Evolutionary conservation across 768 basidiomycete genomes (phyloP).

Genomic region (Asterophora parasitica): DNA sequence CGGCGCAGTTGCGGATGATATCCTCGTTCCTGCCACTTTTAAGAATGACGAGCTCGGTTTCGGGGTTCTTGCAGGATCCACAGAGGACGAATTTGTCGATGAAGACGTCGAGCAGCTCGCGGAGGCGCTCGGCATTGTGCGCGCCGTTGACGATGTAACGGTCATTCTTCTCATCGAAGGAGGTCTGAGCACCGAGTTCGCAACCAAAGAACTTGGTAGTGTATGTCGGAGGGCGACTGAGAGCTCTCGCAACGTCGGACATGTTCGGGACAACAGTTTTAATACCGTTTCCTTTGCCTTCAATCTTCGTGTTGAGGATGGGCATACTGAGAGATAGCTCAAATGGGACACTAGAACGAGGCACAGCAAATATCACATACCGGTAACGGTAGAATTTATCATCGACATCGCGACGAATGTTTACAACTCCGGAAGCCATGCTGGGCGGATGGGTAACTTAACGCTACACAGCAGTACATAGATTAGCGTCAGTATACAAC

Average conservation of each 20-base stretch:
- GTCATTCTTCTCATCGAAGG: constrained; percentile 94
- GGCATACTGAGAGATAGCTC: constrained; percentile 68
- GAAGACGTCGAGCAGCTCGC: constrained; percentile 93
- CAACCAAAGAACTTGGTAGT: constrained; percentile 99
- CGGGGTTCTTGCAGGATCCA: constrained; percentile 97
- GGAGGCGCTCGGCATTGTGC: constrained; percentile 85
- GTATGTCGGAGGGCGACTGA: constrained; percentile 92
- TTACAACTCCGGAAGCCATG: constrained; percentile 87
- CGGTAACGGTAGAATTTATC: constrained; percentile 96
- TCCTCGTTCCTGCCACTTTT: constrained; percentile 77
- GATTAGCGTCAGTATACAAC: background rate
- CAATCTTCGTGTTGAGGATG: constrained; percentile 88
- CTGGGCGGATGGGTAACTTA: constrained; percentile 55
- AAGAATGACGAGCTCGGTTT: constrained; percentile 91
- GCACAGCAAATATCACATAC: constrained; percentile 31
- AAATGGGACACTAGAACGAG: background rate
- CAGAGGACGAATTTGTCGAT: constrained; percentile 99
- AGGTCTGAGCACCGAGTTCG: constrained; percentile 96
- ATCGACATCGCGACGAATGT: constrained; percentile 94
- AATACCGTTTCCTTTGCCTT: constrained; percentile 99
- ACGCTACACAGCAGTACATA: constrained; percentile 36
- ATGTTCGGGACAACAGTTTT: constrained; percentile 99
- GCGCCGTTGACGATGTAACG: constrained; percentile 98
- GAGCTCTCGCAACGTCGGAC: constrained; percentile 93
- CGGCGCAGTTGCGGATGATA: constrained; percentile 96